A percentile compares a stretch with the other conserved stretches of the same genome.
These are phyloP conservation scores for Pythium apleroticum DNA, from an alignment of 352 stramenopile species.

Conservation along the genomic window DNA sequence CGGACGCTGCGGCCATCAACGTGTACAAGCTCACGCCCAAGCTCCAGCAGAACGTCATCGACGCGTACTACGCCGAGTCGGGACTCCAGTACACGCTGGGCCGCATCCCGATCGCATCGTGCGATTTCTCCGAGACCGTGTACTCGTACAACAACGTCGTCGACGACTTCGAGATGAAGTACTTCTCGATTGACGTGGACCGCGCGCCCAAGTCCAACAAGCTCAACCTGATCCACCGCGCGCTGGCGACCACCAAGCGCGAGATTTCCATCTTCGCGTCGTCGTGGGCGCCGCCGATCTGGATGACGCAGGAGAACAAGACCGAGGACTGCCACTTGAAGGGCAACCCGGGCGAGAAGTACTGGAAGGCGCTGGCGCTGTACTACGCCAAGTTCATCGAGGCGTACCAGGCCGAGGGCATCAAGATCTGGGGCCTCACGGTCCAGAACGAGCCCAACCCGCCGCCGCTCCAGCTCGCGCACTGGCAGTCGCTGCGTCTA, in stretches of 20 bases:
- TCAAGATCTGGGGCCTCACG: slow-evolving; percentile 81
- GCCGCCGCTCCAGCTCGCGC: slow-evolving; percentile 37
- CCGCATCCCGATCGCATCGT: slow-evolving; percentile 81
- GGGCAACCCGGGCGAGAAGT: slow-evolving; percentile 47
- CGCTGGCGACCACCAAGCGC: slow-evolving; percentile 37
- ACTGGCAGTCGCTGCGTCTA: slow-evolving; percentile 60
- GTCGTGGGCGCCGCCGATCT: slow-evolving; percentile 79
- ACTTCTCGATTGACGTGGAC: slow-evolving; percentile 86
- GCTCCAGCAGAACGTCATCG: slow-evolving; percentile 65
- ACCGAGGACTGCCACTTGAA: slow-evolving; percentile 53
- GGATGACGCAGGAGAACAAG: slow-evolving; percentile 80
- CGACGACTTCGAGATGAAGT: slow-evolving; percentile 69
- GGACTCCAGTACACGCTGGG: slow-evolving; percentile 84
- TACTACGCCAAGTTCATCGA: slow-evolving; percentile 68
- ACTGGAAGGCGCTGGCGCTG: slow-evolving; percentile 68
- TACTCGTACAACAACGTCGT: slow-evolving; percentile 85
- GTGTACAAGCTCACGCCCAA: slow-evolving; percentile 55
- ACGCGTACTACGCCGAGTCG: slow-evolving; percentile 72
- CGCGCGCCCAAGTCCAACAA: slow-evolving; percentile 45
- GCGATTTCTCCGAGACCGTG: slow-evolving; percentile 79
- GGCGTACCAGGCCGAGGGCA: slow-evolving; percentile 65
- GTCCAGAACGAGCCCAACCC: slow-evolving; percentile 84
- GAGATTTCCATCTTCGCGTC: slow-evolving; percentile 68
- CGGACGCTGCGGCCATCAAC: slow-evolving; percentile 82
- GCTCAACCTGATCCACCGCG: slow-evolving; percentile 62